These are phyloP conservation scores for Sclerotinia borealis DNA, from an alignment of 2,329 filamentous ascomycete species.

Conservation along the genomic window DNA sequence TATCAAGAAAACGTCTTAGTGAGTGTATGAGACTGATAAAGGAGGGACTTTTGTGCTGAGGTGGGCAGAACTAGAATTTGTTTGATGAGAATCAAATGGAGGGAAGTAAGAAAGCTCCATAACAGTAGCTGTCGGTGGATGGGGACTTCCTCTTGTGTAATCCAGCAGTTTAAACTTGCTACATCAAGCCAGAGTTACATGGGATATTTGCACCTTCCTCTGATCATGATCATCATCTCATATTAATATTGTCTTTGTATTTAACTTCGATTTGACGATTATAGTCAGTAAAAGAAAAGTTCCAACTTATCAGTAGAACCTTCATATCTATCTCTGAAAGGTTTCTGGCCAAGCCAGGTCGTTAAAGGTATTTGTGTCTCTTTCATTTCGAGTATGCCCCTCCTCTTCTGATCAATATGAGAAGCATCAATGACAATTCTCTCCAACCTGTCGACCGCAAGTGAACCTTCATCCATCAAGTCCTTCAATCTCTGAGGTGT, in stretches of 20 bases:
- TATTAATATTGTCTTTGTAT: not conserved
- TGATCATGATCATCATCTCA: not conserved
- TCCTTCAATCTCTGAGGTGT: constrained; percentile 80
- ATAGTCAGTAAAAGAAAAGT: constrained; percentile 55
- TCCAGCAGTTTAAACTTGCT: not conserved
- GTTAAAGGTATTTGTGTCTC: constrained; percentile 80
- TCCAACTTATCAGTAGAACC: constrained; percentile 48
- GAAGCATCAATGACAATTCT: constrained; percentile 85
- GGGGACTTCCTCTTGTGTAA: not conserved
- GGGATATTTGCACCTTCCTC: not conserved
- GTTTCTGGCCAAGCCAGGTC: constrained; percentile 62
- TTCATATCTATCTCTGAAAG: constrained; percentile 65
- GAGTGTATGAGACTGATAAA: not conserved
- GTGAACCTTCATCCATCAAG: constrained; percentile 70
- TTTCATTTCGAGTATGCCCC: constrained; percentile 90
- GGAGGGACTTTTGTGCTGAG: not conserved
- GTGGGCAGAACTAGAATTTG: not conserved
- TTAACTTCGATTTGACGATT: not conserved
- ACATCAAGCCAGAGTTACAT: not conserved
- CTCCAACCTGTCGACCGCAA: constrained; percentile 66
- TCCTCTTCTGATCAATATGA: constrained; percentile 90
- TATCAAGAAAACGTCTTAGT: not conserved
- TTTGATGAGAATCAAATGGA: not conserved
- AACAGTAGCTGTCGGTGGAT: not conserved
- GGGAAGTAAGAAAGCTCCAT: not conserved